Percentiles rank a stretch among this genome's conserved stretches.
phyloP scores from a whole-genome alignment of 257 asterid species.

The Solanum peruvianum region DNA sequence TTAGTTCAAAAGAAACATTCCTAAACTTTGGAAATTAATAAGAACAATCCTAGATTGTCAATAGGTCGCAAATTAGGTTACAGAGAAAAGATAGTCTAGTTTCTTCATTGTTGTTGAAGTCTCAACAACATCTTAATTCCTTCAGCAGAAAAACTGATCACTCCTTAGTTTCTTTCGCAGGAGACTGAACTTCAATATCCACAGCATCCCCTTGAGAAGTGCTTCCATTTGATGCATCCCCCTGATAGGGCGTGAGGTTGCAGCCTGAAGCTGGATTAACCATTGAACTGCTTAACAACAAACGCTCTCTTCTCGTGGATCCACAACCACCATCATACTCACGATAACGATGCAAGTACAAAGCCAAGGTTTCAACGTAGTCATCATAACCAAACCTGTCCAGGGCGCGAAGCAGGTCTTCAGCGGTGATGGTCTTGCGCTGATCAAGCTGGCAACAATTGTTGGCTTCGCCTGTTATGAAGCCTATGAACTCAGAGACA shows the following conservation, averaged over 20 bases:
- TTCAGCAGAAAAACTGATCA: conserved; percentile 8
- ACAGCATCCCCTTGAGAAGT: conserved; percentile 25
- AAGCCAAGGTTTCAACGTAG: conserved; percentile 74
- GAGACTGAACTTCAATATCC: conserved; percentile 21
- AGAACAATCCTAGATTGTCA: background rate
- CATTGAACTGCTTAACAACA: conserved; percentile 28
- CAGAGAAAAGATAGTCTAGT: background rate
- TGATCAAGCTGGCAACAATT: conserved; percentile 93
- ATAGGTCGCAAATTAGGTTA: background rate
- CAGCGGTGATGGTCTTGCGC: conserved; percentile 88
- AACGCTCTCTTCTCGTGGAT: conserved; percentile 42
- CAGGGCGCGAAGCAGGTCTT: conserved; percentile 92
- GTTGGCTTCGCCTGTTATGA: conserved; percentile 89
- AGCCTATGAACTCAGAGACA: conserved; percentile 87
- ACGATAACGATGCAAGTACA: conserved; percentile 78
- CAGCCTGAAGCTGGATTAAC: conserved; percentile 26
- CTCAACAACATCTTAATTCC: background rate
- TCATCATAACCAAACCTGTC: conserved; percentile 86
- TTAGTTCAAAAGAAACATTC: background rate
- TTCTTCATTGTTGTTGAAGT: background rate
- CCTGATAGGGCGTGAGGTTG: conserved; percentile 4
- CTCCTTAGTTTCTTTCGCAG: conserved; percentile 32
- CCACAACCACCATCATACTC: conserved; percentile 66
- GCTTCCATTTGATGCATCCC: conserved; percentile 33
- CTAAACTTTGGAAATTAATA: background rate